Conservation (phyloP, 2,329 filamentous ascomycete species). For the Curvularia lunata region DNA sequence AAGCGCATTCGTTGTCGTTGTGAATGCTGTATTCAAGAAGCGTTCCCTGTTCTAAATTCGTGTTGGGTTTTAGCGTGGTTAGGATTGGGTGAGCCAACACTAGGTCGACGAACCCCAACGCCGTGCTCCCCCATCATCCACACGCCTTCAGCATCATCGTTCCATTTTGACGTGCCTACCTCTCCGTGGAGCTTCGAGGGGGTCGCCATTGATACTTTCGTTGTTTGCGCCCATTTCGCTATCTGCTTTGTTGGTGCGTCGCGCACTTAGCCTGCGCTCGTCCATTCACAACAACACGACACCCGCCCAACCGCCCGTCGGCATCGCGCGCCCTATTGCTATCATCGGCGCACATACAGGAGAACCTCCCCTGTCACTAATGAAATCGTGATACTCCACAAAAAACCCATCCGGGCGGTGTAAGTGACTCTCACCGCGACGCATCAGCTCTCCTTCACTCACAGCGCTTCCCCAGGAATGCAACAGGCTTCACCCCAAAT, state of each 20-base stretch:
- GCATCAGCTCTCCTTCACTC: slow-evolving; percentile 23
- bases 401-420: slow-evolving; percentile 28
- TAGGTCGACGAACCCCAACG: slow-evolving; percentile 20
- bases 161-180: slow-evolving; percentile 17
- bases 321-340: slow-evolving; percentile 28
- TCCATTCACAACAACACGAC: slow-evolving; percentile 33
- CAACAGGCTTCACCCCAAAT: slow-evolving; percentile 31
- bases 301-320: slow-evolving; percentile 21
- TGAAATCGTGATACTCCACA: slow-evolving; percentile 27
- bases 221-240: slow-evolving; percentile 7
- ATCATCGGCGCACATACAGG: slow-evolving; percentile 31
- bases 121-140: slow-evolving; percentile 30
- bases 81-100: slow-evolving; percentile 25
- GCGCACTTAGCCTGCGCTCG: slow-evolving; percentile 20
- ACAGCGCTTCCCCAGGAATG: slow-evolving; percentile 26
- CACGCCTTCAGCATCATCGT: slow-evolving; percentile 26
- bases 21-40: slow-evolving; percentile 23
- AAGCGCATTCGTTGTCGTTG: slow-evolving; percentile 23
- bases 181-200: slow-evolving; percentile 22
- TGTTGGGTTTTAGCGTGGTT: slow-evolving; percentile 19
- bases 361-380: slow-evolving; percentile 29
- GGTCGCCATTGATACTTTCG: slow-evolving; percentile 17
- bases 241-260: slow-evolving; percentile 24
- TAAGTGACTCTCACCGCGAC: slow-evolving; percentile 27
- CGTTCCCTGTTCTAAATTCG: slow-evolving; percentile 24